Percentiles rank a stretch among this genome's conserved stretches.
phyloP scores from a whole-genome alignment of 176 grass and related monocot genomes.

The Bolboschoenus planiculmis region DNA sequence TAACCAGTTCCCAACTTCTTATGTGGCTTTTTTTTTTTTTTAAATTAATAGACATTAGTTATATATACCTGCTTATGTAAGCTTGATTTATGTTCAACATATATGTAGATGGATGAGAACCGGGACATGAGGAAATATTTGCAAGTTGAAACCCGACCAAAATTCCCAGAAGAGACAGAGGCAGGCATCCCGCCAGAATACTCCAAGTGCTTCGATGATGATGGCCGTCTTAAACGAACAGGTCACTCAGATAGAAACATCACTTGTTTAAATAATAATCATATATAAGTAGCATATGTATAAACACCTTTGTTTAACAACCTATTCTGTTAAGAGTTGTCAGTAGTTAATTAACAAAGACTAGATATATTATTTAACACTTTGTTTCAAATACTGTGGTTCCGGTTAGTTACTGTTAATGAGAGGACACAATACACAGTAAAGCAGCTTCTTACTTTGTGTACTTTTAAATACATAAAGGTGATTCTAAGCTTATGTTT shows the following conservation, averaged over 20 bases:
- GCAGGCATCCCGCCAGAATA: not conserved
- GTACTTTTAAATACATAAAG: not conserved
- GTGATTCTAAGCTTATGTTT: not conserved
- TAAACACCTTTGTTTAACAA: not conserved
- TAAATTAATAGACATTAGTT: not conserved
- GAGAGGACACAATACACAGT: not conserved
- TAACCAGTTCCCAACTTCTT: not conserved
- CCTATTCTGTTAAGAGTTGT: not conserved
- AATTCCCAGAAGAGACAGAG: conserved; percentile 17
- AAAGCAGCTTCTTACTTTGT: not conserved
- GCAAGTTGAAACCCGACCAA: conserved; percentile 37
- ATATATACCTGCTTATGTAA: not conserved
- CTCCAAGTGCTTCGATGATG: conserved; percentile 45
- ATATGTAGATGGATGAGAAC: conserved; percentile 31
- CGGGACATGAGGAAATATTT: conserved; percentile 43
- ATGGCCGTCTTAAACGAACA: conserved; percentile 38
- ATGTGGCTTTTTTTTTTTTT: not conserved
- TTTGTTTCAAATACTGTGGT: not conserved
- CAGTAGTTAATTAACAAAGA: not conserved
- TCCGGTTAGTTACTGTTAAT: not conserved
- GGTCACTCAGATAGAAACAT: conserved; percentile 7
- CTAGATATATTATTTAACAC: not conserved
- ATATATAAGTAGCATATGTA: not conserved
- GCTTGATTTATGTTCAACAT: not conserved
- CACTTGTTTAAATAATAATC: not conserved